Conservation (phyloP, 305 asterid genomes). For the Petunia hybrid region DNA sequence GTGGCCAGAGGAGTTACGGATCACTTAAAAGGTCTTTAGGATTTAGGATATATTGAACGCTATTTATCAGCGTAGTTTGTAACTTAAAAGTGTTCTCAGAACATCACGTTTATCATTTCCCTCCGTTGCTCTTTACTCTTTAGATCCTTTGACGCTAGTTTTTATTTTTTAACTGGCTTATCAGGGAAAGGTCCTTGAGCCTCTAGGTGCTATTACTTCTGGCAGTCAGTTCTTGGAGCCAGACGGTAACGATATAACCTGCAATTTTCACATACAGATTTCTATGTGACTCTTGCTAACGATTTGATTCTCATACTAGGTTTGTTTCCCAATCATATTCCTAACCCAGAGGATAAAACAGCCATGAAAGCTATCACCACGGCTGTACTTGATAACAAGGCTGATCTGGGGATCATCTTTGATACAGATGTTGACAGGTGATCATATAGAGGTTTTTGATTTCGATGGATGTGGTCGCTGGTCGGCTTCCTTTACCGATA, state of each 20-base stretch:
- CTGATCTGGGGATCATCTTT: conserved; percentile 96
- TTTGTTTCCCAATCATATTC: conserved; percentile 96
- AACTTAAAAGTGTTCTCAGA: conserved; percentile 7
- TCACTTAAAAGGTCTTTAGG: conserved; percentile 10
- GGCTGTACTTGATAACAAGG: conserved; percentile 84
- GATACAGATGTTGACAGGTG: conserved; percentile 99
- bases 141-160: conserved; percentile 37
- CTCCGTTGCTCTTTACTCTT: conserved; percentile 1
- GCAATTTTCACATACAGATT: conserved; percentile 30
- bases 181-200: conserved; percentile 98
- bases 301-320: conserved; percentile 55
- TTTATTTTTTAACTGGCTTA: conserved; percentile 38
- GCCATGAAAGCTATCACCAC: conserved; percentile 93
- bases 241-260: conserved; percentile 68
- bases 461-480: conserved; percentile 1
- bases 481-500: conserved; percentile 35
- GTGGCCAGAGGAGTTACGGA: not conserved
- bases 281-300: conserved; percentile 13
- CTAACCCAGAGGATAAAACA: conserved; percentile 96
- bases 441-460: conserved; percentile 30
- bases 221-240: conserved; percentile 99
- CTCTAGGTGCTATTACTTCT: conserved; percentile 90
- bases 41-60: not conserved
- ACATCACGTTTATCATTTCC: not conserved
- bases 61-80: not conserved